Evolutionary conservation across 129 eudicot genomes (phyloP).

Genomic region (Silybum marianum): DNA sequence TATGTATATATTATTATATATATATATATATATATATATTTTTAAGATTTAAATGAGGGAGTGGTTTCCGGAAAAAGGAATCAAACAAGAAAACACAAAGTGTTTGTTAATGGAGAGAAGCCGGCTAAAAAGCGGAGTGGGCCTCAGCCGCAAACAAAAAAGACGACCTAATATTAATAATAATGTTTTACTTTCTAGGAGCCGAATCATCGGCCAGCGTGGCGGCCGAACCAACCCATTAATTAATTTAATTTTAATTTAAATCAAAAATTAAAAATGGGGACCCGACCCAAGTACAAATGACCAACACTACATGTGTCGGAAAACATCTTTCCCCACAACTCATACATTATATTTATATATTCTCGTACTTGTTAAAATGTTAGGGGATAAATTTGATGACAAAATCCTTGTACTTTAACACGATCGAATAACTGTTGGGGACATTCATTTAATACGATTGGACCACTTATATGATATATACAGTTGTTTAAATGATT

Average conservation of each 20-base stretch:
- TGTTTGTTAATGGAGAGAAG: conserved; percentile 36
- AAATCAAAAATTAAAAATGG: not conserved
- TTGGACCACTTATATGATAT: conserved; percentile 24
- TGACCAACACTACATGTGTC: conserved; percentile 40
- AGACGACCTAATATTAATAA: conserved; percentile 31
- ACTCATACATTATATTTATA: conserved; percentile 31
- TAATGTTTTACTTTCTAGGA: conserved; percentile 31
- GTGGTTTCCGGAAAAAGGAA: conserved; percentile 1
- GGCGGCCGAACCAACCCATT: conserved; percentile 27
- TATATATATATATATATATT: too few relatives aligned
- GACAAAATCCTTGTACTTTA: conserved; percentile 33
- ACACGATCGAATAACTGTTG: not conserved
- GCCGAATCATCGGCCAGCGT: conserved; percentile 42
- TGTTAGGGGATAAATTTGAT: conserved; percentile 35
- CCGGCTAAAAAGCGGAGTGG: conserved; percentile 43
- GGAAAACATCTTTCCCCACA: conserved; percentile 29
- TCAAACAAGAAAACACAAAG: conserved; percentile 1
- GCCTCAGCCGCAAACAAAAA: conserved; percentile 39
- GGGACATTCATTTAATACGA: conserved; percentile 8
- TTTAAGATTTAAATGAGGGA: not conserved
- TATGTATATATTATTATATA: too few relatives aligned
- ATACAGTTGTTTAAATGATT: conserved; percentile 26
- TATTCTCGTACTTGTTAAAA: conserved; percentile 36
- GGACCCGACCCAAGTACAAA: conserved; percentile 33
- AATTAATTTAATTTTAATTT: not conserved